Base-by-base conservation (phyloP, 2,329 filamentous ascomycete species). In the Cordyceps pruinosa region DNA sequence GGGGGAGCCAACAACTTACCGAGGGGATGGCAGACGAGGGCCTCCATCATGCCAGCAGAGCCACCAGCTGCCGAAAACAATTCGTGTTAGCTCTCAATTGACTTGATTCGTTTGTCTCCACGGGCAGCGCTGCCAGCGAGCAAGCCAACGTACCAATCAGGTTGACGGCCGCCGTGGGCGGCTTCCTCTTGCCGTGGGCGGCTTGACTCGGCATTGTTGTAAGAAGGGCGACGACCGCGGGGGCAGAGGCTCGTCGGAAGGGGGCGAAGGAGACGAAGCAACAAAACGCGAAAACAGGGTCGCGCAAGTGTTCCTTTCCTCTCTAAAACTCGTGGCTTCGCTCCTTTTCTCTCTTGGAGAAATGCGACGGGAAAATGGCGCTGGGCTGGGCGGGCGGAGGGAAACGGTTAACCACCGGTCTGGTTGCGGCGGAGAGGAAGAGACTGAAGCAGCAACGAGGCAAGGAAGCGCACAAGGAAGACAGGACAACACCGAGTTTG, bases 11-110 rank as follows among this genome's bases (percentile, higher is more conserved):
- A 54, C 28, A 58, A 65, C 80, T 66, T 81, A 93, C 89, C 89
- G 59, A 97, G 82, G 61, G 94, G 94, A 79, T 99, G 94, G 74
- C 94, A 99, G 55, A 79, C 91, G 61, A 99, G 85, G 49, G 94
- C 94, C 76, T 99, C 94, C 92, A 97, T 97, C 93, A 97, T 97
- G 69, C 94, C 94, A 66, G 94, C 94, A 74, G 90, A 90, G 70
- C 94, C 94, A 70, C 94, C 94, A 71, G 94, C 94, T 96, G 66
- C 35, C 7, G 10, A 23, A 52, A 51, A 52, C 4, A 32, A 45
- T 8, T 25, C 28, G 17, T 28, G 59, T 68, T 59, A 68, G 66
- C 61, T 25, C 45, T 47, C 42, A 54, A 61, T 56, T 44, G 21
- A 28, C n/a, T 4, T 61, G 50, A 61, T 61, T 32, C 47, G 4